Evolutionary conservation across 2,329 filamentous ascomycete genomes (phyloP).

Genomic region (Epicoccum sorghinum): DNA sequence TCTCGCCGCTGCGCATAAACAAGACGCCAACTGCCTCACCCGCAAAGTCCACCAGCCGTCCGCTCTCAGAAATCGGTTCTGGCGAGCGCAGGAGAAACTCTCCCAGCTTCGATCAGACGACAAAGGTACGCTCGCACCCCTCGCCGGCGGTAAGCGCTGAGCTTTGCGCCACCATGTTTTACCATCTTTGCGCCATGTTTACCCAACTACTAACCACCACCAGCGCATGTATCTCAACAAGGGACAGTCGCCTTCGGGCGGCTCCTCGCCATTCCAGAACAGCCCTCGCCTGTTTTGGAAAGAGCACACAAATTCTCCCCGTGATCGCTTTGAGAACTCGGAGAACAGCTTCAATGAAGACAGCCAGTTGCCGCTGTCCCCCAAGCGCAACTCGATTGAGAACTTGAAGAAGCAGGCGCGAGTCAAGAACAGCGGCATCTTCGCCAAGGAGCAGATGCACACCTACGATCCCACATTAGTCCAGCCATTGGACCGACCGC

Average conservation of each 20-base stretch:
- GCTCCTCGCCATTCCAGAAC: conserved; percentile 75
- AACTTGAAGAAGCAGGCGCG: conserved; percentile 92
- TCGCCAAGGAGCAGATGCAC: conserved; percentile 88
- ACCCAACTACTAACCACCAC: conserved; percentile 29
- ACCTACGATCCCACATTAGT: conserved; percentile 86
- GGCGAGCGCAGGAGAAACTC: conserved; percentile 89
- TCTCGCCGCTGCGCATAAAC: conserved; percentile 80
- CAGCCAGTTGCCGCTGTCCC: conserved; percentile 70
- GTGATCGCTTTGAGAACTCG: conserved; percentile 71
- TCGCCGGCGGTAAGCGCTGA: not conserved
- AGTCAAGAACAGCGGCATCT: conserved; percentile 98
- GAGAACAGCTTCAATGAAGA: conserved; percentile 53
- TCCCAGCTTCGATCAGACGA: conserved; percentile 80
- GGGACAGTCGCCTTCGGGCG: conserved; percentile 85
- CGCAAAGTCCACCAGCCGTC: conserved; percentile 64
- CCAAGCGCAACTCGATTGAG: conserved; percentile 89
- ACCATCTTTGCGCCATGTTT: not conserved
- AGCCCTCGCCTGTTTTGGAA: conserved; percentile 95
- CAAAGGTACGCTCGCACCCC: conserved; percentile 62
- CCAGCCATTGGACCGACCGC: conserved; percentile 79
- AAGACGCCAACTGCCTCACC: conserved; percentile 70
- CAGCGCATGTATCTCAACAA: conserved; percentile 72
- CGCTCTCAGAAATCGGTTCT: conserved; percentile 87
- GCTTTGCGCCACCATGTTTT: not conserved
- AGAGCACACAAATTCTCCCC: conserved; percentile 67